Conservation (phyloP, 768 basidiomycete genomes). For the Kondoa malvinella region DNA sequence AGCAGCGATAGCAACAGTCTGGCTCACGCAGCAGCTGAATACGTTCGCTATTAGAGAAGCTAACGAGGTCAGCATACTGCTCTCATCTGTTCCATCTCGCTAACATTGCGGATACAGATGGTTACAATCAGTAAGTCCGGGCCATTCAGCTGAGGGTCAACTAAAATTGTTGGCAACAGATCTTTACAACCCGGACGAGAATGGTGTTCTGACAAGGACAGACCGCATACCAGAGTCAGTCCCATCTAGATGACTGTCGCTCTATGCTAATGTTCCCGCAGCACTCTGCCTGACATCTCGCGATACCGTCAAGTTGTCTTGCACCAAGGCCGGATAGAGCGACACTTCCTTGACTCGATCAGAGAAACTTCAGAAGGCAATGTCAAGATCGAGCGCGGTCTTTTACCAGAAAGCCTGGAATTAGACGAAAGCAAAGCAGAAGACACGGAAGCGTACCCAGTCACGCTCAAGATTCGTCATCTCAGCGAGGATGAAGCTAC, state of each 20-base stretch:
- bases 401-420: conserved; percentile 26
- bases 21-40: too few relatives aligned
- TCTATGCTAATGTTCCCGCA: neutral
- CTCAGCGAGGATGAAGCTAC: conserved; percentile 25
- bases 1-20: conserved; percentile 17
- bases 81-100: too few relatives aligned
- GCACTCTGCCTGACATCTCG: conserved; percentile 6
- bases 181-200: conserved; percentile 14
- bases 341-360: conserved; percentile 18
- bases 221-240: conserved; percentile 10
- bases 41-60: too few relatives aligned
- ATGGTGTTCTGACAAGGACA: conserved; percentile 10
- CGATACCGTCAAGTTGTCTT: conserved; percentile 17
- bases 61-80: too few relatives aligned
- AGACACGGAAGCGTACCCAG: conserved; percentile 26
- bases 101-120: too few relatives aligned
- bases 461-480: conserved; percentile 24
- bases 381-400: conserved; percentile 27
- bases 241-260: neutral
- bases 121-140: conserved; percentile 5
- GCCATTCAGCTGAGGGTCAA: too few relatives aligned
- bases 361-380: conserved; percentile 19
- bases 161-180: too few relatives aligned
- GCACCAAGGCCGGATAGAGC: conserved; percentile 19
- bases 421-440: conserved; percentile 26